Base-by-base conservation (phyloP, 176 grass and related monocot species). In the Cymbopogon citratus region DNA sequence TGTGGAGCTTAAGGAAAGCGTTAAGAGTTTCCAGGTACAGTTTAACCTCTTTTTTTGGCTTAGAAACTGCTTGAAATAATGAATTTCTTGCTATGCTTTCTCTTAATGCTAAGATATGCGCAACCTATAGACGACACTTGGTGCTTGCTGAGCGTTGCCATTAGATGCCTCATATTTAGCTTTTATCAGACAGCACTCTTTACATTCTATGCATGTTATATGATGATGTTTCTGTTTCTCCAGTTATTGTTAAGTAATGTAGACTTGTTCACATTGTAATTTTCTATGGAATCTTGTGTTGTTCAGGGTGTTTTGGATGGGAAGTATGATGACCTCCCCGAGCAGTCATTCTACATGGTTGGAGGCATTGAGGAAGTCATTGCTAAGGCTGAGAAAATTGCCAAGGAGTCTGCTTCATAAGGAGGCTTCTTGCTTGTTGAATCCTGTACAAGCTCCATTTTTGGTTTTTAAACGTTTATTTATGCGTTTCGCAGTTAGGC, bases 261-360 rank as follows among this genome's bases (percentile, higher is more conserved):
- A 57, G 34, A 5, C 10, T 40, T 12, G 10, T 71, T 25, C 40
- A n/a, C 3, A 23, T 15, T 66, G 28, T 5, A 0, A 7, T 34
- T 70, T 54, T 29, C 77, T 81, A 56, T 85, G 3, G 0, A 3
- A 36, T 65, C 61, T 45, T 5, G 0, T 72, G 29, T 66, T 33
- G 15, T 71, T 41, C 85, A 93, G 94, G 91, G 94, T 86, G 91
- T 97, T 21, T 86, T 97, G 91, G 94, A 97, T 66, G 94, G 94
- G 14, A 97, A 97, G 75, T 97, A 90, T 18, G 91, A 97, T 77
- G 94, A 97, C 80, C 85, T 97, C 45, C 16, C 94, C 0, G 94
- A 97, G 89, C 94, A 97, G 15, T 93, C 91, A 35, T 94, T 97
- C 86, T 97, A 97, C 56, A 97, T 97, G 94, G 94, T 97, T 33